Percentiles rank a stretch among this genome's conserved stretches.
These are phyloP conservation scores for Rhizopogon vesiculosus DNA, from an alignment of 768 basidiomycete species.

Conservation along the genomic window DNA sequence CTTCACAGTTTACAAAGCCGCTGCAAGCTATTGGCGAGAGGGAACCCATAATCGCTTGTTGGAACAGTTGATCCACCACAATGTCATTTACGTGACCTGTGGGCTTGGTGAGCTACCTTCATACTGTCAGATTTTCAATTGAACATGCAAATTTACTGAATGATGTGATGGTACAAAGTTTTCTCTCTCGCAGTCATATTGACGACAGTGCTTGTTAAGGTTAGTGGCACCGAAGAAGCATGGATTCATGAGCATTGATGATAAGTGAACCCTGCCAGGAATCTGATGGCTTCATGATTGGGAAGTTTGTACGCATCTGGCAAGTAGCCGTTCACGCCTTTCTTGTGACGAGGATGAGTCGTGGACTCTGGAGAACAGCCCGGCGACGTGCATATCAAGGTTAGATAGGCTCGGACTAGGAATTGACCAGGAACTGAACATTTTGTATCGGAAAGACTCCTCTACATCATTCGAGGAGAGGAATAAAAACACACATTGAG, in stretches of 20 bases:
- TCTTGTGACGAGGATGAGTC: neutral
- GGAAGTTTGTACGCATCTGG: neutral
- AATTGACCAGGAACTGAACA: no score
- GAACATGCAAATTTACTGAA: neutral
- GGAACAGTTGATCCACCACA: neutral
- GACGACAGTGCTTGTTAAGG: neutral
- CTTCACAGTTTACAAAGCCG: neutral
- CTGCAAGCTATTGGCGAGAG: neutral
- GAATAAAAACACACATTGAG: no score
- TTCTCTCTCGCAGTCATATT: neutral
- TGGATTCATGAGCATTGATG: neutral
- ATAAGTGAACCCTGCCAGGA: neutral
- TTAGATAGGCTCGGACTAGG: no score
- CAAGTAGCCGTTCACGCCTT: neutral
- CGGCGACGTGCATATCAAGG: neutral
- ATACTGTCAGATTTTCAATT: neutral
- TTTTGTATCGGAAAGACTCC: no score
- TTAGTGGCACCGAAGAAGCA: neutral
- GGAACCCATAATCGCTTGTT: neutral
- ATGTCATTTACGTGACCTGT: neutral
- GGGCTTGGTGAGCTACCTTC: neutral
- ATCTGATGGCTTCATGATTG: neutral
- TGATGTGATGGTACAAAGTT: neutral
- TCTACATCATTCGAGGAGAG: no score
- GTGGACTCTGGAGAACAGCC: neutral